Evolutionary conservation across 2,329 filamentous ascomycete genomes (phyloP), one percentile per base, ranked within the genome.

Genomic region (Basipetospora chlamydospora): DNA sequence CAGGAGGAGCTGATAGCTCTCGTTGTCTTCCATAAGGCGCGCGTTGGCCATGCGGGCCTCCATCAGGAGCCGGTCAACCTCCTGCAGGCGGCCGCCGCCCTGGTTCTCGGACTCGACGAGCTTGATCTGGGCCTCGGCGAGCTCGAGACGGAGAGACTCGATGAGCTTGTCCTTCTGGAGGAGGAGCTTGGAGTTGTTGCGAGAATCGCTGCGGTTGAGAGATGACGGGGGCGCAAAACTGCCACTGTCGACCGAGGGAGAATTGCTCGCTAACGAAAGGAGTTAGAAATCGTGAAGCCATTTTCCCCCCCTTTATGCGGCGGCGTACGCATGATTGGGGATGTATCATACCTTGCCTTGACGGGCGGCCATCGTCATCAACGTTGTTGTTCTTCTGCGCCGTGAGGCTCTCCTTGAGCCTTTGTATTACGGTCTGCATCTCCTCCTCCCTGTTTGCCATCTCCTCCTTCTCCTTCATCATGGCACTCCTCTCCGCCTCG

Each of bases 121-220:
- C 58, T 94, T 95, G 60, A 95, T 92, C 56, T 96, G 87, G 16
- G 84, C 80, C 57, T 96, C 90, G 29, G 90, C 88, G 33, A 98
- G 70, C 55, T 98, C 90, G 18, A 96, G 71, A 39, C 88, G 75
- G 43, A 98, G 66, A 9, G 81, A 85, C 55, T 96, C 88, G 47
- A 98, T 96, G 41, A 95, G 66, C 60, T 92, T 90, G 59, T 98
- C 90, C 57, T 96, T 98, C 56, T 96, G 87, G 47, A 92, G 69
- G 35, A 96, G 71, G 36, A 94, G 67, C 56, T 88, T 92, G 11
- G 86, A 92, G 57, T 81, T 88, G 55, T 83, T 92, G 44, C 81
- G 73, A 23, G 86, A 93, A 49, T 92, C 83, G 66, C 84, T 93
- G 44, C 85, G 80, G 48, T 88, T 77, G 37, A 93, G 60, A 4